Evolutionary conservation across 306 rosid genomes (phyloP).

Genomic region (Pyrus communis): DNA sequence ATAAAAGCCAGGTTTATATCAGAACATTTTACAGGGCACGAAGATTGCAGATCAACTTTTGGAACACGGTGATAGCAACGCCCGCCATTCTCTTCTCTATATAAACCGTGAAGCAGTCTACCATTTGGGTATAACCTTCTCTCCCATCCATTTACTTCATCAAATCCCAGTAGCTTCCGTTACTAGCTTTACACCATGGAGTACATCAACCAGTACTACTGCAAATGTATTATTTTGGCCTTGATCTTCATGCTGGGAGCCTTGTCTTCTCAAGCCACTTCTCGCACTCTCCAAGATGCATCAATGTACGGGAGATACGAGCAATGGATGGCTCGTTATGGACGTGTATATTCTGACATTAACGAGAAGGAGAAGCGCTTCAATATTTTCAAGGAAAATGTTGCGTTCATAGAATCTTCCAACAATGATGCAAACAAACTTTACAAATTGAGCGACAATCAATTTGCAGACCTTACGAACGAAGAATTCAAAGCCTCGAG

Average conservation of each 20-base stretch:
- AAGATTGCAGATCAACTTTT: neutral
- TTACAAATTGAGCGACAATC: constrained; percentile 5
- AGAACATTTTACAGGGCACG: neutral
- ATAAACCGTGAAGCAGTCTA: neutral
- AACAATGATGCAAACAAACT: constrained; percentile 12
- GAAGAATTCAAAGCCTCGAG: no score
- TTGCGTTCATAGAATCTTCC: constrained; percentile 14
- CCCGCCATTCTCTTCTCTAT: neutral
- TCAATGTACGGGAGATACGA: neutral
- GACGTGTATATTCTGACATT: constrained; percentile 9
- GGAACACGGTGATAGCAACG: neutral
- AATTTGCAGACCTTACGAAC: no score
- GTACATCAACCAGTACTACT: neutral
- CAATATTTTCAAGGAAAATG: constrained; percentile 21
- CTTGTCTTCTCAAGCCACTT: neutral
- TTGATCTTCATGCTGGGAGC: neutral
- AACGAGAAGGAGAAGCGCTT: constrained; percentile 20
- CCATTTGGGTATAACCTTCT: neutral
- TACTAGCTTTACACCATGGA: neutral
- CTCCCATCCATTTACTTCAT: neutral
- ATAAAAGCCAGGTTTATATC: neutral
- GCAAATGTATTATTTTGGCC: neutral
- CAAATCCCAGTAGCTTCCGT: neutral
- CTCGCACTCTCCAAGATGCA: neutral
- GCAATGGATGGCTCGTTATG: no score